A percentile compares a stretch with the other conserved stretches of the same genome.
Evolutionary conservation across 768 basidiomycete species (phyloP).

Genomic region (Naganishia vaughanmartiniae): DNA sequence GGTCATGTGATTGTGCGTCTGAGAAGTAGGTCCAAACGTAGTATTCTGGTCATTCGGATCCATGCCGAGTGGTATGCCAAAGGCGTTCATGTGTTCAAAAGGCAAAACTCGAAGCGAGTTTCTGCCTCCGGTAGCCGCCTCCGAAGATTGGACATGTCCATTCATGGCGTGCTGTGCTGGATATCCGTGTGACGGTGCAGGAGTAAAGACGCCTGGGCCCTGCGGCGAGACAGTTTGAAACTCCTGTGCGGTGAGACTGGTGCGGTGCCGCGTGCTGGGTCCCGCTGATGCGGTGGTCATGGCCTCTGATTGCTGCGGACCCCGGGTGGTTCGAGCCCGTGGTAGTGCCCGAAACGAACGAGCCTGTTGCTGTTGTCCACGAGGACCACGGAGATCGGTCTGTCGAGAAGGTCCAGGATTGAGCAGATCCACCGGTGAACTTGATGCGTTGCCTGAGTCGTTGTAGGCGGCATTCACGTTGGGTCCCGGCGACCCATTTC

Average conservation of each 20-base stretch:
- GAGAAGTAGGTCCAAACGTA: not conserved
- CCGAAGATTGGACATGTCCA: not conserved
- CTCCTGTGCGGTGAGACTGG: not conserved
- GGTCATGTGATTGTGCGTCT: conserved; percentile 1
- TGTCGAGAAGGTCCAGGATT: conserved; percentile 3
- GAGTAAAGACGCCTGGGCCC: not conserved
- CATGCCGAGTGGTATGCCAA: conserved; percentile 20
- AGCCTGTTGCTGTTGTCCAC: not conserved
- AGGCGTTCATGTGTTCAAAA: conserved; percentile 27
- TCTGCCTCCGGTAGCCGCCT: not conserved
- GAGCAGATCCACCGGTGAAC: conserved; percentile 5
- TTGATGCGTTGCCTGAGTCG: not conserved
- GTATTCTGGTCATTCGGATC: conserved; percentile 14
- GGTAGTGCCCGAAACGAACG: conserved; percentile 8
- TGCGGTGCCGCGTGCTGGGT: not conserved
- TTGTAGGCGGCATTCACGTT: conserved; percentile 14
- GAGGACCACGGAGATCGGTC: not conserved
- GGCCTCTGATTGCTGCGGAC: not conserved
- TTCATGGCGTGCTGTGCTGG: not conserved
- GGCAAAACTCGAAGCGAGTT: conserved; percentile 2
- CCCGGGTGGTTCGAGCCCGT: not conserved
- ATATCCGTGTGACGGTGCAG: not conserved
- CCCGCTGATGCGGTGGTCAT: not conserved
- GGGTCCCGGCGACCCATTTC: conserved; percentile 2
- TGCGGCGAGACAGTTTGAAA: not conserved